These are phyloP conservation scores for Saprolegnia diclina DNA, from an alignment of 352 stramenopile genomes.

Conservation along the genomic window DNA sequence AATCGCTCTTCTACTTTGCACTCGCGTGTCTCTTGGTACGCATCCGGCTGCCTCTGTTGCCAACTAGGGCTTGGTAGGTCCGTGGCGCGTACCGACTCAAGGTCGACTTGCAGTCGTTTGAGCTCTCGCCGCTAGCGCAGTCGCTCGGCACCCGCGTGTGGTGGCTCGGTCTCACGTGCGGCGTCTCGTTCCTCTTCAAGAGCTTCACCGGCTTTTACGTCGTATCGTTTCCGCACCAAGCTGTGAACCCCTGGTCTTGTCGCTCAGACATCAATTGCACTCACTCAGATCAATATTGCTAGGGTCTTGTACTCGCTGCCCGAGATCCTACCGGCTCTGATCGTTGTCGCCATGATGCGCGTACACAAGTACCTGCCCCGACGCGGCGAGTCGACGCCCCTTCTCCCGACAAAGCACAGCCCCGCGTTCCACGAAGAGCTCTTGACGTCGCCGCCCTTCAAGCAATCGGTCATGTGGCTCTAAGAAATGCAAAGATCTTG, in stretches of 20 bases:
- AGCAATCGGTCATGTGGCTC: background rate
- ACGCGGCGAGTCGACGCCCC: background rate
- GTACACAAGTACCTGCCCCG: slow-evolving; percentile 37
- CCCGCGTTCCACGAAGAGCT: background rate
- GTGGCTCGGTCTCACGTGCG: slow-evolving; percentile 43
- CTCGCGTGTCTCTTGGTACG: slow-evolving; percentile 62
- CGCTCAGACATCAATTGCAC: too few species aligned
- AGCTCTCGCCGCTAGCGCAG: slow-evolving; percentile 59
- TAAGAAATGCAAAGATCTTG: background rate
- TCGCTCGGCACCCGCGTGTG: slow-evolving; percentile 50
- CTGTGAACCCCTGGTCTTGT: slow-evolving; percentile 28
- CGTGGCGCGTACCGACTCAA: background rate
- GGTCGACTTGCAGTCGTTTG: slow-evolving; percentile 22
- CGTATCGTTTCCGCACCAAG: slow-evolving; percentile 60
- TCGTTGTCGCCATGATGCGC: slow-evolving; percentile 80
- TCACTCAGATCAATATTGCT: slow-evolving; percentile 40
- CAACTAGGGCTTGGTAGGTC: slow-evolving; percentile 53
- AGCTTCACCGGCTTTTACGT: slow-evolving; percentile 33
- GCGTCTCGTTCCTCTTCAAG: slow-evolving; percentile 20
- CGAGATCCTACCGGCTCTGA: slow-evolving; percentile 56
- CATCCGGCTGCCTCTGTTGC: slow-evolving; percentile 43
- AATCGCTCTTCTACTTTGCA: slow-evolving; percentile 61
- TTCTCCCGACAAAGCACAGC: background rate
- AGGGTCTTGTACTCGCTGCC: slow-evolving; percentile 70
- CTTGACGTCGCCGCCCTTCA: background rate